A percentile compares a stretch with the other conserved stretches of the same genome.
These are phyloP conservation scores for Diaporthe ilicicola DNA, from an alignment of 2,329 filamentous ascomycete genomes.

Conservation along the genomic window DNA sequence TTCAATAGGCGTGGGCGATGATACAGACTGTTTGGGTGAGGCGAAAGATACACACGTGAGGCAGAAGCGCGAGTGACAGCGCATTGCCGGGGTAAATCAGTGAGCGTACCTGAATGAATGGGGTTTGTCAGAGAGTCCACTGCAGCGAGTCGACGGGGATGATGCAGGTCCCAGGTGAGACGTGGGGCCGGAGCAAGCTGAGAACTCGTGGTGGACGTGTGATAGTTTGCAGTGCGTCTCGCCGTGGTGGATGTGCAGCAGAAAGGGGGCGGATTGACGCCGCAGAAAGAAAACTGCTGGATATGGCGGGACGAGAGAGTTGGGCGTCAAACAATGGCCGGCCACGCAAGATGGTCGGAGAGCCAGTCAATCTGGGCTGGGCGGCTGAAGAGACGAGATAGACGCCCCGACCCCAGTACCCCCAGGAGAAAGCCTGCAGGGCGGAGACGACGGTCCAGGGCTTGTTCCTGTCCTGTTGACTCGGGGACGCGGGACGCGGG, in stretches of 20 bases:
- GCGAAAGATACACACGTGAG: slow-evolving; percentile 2
- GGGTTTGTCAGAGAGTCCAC: slow-evolving; percentile 10
- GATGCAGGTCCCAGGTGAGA: slow-evolving; percentile 29
- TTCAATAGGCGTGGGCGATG: background rate
- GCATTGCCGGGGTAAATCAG: slow-evolving; percentile 8
- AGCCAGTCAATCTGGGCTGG: slow-evolving; percentile 20
- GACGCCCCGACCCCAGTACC: slow-evolving; percentile 28
- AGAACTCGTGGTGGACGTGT: slow-evolving; percentile 29
- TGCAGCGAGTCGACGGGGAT: slow-evolving; percentile 21
- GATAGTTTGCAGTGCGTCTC: slow-evolving; percentile 23
- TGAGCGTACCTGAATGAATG: slow-evolving; percentile 30
- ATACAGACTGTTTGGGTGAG: slow-evolving; percentile 9
- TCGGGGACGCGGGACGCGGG: slow-evolving; percentile 4
- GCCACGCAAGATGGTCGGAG: slow-evolving; percentile 21
- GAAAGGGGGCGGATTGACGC: slow-evolving; percentile 24
- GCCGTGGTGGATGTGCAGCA: slow-evolving; percentile 25
- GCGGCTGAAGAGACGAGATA: slow-evolving; percentile 33
- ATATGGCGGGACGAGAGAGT: slow-evolving; percentile 31
- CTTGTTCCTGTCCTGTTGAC: slow-evolving; percentile 13
- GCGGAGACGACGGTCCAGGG: slow-evolving; percentile 16
- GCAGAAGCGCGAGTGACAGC: slow-evolving; percentile 26
- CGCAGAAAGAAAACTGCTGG: slow-evolving; percentile 25
- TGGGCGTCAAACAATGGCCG: slow-evolving; percentile 31
- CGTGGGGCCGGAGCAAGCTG: slow-evolving; percentile 10
- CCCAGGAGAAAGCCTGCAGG: slow-evolving; percentile 10